Conservation (phyloP, 2,329 filamentous ascomycete species). For the Teratosphaeria gauchensis region DNA sequence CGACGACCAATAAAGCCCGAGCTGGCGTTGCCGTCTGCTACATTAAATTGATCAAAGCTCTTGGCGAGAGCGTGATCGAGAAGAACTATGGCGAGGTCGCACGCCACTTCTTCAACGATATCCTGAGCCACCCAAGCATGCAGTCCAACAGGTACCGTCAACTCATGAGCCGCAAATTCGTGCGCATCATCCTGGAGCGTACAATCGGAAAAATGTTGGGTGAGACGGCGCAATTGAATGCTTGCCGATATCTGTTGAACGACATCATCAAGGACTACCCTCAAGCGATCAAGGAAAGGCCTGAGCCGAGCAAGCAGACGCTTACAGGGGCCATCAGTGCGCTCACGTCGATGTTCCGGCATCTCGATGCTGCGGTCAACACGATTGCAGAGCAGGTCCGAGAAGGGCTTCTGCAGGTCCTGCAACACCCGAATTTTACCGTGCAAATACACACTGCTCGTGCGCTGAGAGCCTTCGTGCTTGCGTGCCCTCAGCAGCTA, state of each 20-base stretch:
- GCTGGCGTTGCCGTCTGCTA: conserved; percentile 84
- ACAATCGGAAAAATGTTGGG: conserved; percentile 76
- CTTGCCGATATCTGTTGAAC: conserved; percentile 73
- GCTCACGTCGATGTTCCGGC: conserved; percentile 65
- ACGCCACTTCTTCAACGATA: conserved; percentile 67
- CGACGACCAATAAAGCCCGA: conserved; percentile 69
- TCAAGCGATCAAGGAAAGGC: conserved; percentile 73
- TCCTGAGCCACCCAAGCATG: conserved; percentile 67
- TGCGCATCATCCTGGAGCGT: conserved; percentile 74
- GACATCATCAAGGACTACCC: conserved; percentile 90
- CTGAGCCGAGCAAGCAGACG: conserved; percentile 80
- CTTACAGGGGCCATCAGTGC: conserved; percentile 71
- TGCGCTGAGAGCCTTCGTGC: conserved; percentile 75
- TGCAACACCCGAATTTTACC: conserved; percentile 92
- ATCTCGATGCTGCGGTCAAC: conserved; percentile 72
- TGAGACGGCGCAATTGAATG: conserved; percentile 78
- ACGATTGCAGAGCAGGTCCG: conserved; percentile 72
- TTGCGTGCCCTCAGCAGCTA: conserved; percentile 86
- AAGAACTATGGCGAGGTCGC: conserved; percentile 72
- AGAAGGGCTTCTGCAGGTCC: conserved; percentile 77
- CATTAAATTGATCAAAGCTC: conserved; percentile 63
- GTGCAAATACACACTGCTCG: conserved; percentile 85
- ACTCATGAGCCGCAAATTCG: conserved; percentile 72
- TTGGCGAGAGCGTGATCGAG: conserved; percentile 78
- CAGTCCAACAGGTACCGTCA: conserved; percentile 79